phyloP scores from a whole-genome alignment of 2,329 filamentous ascomycete species.

The Aspergillus sp. region DNA sequence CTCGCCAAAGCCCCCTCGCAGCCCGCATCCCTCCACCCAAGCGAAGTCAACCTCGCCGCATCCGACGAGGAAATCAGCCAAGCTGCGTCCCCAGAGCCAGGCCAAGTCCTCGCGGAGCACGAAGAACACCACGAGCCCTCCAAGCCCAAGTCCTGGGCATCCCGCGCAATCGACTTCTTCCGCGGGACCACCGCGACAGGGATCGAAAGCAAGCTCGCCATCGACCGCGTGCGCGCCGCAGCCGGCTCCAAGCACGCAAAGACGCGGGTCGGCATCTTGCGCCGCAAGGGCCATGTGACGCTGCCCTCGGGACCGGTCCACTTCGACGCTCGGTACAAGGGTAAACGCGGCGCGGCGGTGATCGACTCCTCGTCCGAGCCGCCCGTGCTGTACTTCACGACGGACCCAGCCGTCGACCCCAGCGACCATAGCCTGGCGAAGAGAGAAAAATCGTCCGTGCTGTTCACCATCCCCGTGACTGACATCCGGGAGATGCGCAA shows the following conservation, averaged over 20 bases:
- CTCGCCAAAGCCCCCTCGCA: slow-evolving; percentile 22
- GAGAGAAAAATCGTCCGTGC: slow-evolving; percentile 53
- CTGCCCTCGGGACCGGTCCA: slow-evolving; percentile 66
- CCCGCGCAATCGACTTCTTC: slow-evolving; percentile 62
- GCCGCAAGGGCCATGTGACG: slow-evolving; percentile 40
- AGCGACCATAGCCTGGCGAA: slow-evolving; percentile 51
- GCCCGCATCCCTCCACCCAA: slow-evolving; percentile 29
- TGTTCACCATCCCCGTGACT: slow-evolving; percentile 68
- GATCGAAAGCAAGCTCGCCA: slow-evolving; percentile 69
- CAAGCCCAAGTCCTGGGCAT: slow-evolving; percentile 35
- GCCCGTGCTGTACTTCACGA: slow-evolving; percentile 61
- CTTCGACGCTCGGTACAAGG: slow-evolving; percentile 70
- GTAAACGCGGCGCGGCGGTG: slow-evolving; percentile 70
- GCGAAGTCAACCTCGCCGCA: slow-evolving; percentile 2
- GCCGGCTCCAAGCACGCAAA: slow-evolving; percentile 63
- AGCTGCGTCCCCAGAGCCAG: neutral
- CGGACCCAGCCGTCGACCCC: slow-evolving; percentile 28
- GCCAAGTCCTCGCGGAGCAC: neutral
- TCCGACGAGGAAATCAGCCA: slow-evolving; percentile 44
- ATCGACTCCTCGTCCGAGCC: slow-evolving; percentile 48
- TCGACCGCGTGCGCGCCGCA: slow-evolving; percentile 69
- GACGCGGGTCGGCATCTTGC: slow-evolving; percentile 69
- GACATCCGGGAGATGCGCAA: slow-evolving; percentile 76
- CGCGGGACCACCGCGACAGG: slow-evolving; percentile 68
- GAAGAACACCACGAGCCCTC: neutral